Conservation (phyloP, 2,329 filamentous ascomycete genomes). For the Arthrinium phaeospermum region DNA sequence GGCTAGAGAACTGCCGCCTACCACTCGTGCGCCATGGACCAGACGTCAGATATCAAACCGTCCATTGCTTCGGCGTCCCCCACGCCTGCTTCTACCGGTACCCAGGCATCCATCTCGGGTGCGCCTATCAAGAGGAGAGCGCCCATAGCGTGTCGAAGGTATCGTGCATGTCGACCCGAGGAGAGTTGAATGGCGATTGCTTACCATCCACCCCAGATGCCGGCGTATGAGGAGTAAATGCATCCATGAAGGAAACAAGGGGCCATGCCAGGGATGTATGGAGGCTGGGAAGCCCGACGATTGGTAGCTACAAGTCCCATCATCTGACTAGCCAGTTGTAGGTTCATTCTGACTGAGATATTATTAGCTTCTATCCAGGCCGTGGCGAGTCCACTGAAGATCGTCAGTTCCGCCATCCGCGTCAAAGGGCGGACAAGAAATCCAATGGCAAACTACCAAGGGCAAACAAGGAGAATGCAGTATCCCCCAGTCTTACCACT, state of each 20-base stretch:
- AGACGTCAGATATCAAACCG: not conserved
- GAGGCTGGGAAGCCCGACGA: slow-evolving; percentile 56
- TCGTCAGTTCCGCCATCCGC: slow-evolving; percentile 62
- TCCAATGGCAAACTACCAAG: slow-evolving; percentile 38
- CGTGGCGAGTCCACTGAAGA: slow-evolving; percentile 61
- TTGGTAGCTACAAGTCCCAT: slow-evolving; percentile 48
- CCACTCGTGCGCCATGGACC: not conserved
- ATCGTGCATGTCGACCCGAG: slow-evolving; percentile 24
- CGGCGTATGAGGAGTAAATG: slow-evolving; percentile 64
- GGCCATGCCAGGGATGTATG: slow-evolving; percentile 58
- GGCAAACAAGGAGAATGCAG: slow-evolving; percentile 35
- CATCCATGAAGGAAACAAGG: slow-evolving; percentile 51
- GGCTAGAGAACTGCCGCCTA: not conserved
- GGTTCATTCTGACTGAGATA: slow-evolving; percentile 20
- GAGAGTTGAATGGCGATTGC: slow-evolving; percentile 19
- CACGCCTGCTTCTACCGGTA: slow-evolving; percentile 1
- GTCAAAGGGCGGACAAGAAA: slow-evolving; percentile 53
- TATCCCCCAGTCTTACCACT: slow-evolving; percentile 32
- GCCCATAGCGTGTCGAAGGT: slow-evolving; percentile 60
- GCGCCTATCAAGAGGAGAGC: slow-evolving; percentile 53
- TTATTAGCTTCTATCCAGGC: slow-evolving; percentile 53
- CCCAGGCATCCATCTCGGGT: not conserved
- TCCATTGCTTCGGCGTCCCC: not conserved
- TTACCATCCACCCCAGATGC: slow-evolving; percentile 46
- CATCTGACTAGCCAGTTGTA: not conserved